These are phyloP conservation scores for Saccharum spontaneum DNA, from an alignment of 176 grass and related monocot species.

Conservation along the genomic window DNA sequence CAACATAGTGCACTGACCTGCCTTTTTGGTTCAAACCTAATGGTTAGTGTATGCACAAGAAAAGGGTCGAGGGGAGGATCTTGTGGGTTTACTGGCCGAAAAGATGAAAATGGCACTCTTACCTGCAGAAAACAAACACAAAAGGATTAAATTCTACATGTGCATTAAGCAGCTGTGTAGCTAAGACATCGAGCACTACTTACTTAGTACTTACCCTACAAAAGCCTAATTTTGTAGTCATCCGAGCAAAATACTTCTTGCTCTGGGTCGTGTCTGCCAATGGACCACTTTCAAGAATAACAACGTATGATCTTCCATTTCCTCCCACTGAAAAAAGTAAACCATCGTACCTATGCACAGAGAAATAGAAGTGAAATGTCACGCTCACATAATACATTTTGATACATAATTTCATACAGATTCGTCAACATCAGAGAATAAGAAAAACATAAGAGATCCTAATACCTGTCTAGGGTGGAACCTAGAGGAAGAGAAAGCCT, in stretches of 20 bases:
- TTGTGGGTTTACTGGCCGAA: constrained; percentile 86
- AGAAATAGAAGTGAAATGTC: constrained; percentile 8
- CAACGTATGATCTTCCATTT: constrained; percentile 92
- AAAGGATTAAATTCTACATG: constrained; percentile 1
- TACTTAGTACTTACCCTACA: constrained; percentile 79
- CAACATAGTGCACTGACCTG: constrained; percentile 59
- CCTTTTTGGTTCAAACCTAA: constrained; percentile 94
- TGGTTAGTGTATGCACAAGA: constrained; percentile 99
- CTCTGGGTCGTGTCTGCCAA: constrained; percentile 91
- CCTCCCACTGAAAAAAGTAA: constrained; percentile 92
- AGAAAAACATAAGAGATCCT: constrained; percentile 19
- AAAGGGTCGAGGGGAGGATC: constrained; percentile 96
- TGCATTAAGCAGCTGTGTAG: constrained; percentile 16
- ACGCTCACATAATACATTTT: constrained; percentile 8
- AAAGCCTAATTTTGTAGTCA: constrained; percentile 95
- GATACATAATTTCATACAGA: constrained; percentile 5
- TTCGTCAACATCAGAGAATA: constrained; percentile 18
- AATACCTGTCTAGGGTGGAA: constrained; percentile 94
- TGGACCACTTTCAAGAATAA: constrained; percentile 96
- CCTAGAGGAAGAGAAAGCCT: constrained; percentile 87
- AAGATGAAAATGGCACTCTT: constrained; percentile 97
- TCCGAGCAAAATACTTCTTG: constrained; percentile 89
- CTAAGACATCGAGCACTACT: constrained; percentile 11
- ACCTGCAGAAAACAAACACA: constrained; percentile 57
- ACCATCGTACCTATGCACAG: constrained; percentile 77